phyloP scores from a whole-genome alignment of 352 stramenopile genomes.

The Globisporangium emineosum region DNA sequence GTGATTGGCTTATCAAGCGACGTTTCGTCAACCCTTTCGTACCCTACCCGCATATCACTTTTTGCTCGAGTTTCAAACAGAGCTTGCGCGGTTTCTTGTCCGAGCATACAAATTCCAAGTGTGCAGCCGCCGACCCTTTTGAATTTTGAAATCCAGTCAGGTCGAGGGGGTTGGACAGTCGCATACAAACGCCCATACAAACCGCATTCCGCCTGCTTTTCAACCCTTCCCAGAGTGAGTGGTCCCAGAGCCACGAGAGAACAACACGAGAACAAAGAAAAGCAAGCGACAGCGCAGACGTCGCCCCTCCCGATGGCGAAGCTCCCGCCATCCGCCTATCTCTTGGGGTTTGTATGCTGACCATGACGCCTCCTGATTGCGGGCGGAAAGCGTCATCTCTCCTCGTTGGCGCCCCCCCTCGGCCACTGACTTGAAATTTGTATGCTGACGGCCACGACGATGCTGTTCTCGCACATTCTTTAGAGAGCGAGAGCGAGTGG shows the following conservation, averaged over 20 bases:
- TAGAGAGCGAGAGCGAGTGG: not conserved
- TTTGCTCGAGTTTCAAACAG: not conserved
- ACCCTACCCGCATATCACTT: not conserved
- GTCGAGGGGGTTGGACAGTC: conserved; percentile 15
- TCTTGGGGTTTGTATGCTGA: conserved; percentile 2
- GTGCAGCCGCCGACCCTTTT: conserved; percentile 17
- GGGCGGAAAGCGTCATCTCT: conserved; percentile 23
- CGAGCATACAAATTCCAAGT: conserved; percentile 31
- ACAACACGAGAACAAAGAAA: conserved; percentile 22
- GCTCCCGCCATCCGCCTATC: conserved; percentile 10
- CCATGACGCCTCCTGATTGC: conserved; percentile 8
- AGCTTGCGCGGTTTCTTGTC: conserved; percentile 2
- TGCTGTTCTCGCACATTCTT: conserved; percentile 8
- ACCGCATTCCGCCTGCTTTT: conserved; percentile 10
- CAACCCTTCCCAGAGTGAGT: not conserved
- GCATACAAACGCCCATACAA: conserved; percentile 30
- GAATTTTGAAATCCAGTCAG: conserved; percentile 27
- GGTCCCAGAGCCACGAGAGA: conserved; percentile 20
- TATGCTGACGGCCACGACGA: conserved; percentile 29
- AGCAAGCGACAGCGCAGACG: conserved; percentile 10
- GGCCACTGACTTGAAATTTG: conserved; percentile 32
- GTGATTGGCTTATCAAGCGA: not conserved
- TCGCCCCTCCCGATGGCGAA: conserved; percentile 39
- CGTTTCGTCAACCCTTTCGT: not conserved
- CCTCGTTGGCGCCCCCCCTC: conserved; percentile 38